phyloP scores from a whole-genome alignment of 495 filamentous ascomycete species.

The Aspergillus baeticus region DNA sequence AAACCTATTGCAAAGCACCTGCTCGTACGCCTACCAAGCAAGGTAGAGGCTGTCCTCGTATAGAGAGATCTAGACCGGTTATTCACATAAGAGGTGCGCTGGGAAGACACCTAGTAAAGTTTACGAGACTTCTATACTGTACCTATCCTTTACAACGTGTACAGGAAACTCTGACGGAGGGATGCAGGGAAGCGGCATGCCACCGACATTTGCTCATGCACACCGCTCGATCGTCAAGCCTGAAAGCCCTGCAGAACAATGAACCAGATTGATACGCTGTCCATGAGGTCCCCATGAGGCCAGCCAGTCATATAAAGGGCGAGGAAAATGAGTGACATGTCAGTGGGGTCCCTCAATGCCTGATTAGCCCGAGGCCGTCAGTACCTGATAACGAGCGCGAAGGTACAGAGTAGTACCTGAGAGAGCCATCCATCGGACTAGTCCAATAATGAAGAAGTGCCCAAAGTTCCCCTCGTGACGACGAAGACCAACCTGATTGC shows the following conservation, averaged over 20 bases:
- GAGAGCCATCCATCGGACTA: background rate
- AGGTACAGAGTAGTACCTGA: background rate
- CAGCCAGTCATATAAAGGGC: background rate
- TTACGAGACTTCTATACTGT: no score
- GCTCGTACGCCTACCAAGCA: no score
- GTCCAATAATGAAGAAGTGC: background rate
- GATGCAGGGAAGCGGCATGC: background rate
- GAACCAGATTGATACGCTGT: constrained; percentile 4
- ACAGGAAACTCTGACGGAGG: background rate
- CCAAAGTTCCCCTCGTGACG: background rate
- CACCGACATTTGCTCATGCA: background rate
- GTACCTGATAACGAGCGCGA: constrained; percentile 7
- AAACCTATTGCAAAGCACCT: no score
- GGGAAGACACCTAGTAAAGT: no score
- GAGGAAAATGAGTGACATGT: background rate
- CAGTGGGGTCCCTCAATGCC: constrained; percentile 2
- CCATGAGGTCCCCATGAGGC: constrained; percentile 8
- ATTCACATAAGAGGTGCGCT: no score
- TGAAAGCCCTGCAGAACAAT: constrained; percentile 1
- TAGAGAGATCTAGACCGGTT: no score
- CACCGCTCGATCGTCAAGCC: constrained; percentile 2
- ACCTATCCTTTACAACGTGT: no score
- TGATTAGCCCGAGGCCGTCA: constrained; percentile 6
- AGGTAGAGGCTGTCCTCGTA: no score
- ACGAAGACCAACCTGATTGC: background rate